Evolutionary conservation across 2,329 filamentous ascomycete genomes (phyloP), one percentile per base, ranked within the genome.

Genomic region (Epichloe amarillans): DNA sequence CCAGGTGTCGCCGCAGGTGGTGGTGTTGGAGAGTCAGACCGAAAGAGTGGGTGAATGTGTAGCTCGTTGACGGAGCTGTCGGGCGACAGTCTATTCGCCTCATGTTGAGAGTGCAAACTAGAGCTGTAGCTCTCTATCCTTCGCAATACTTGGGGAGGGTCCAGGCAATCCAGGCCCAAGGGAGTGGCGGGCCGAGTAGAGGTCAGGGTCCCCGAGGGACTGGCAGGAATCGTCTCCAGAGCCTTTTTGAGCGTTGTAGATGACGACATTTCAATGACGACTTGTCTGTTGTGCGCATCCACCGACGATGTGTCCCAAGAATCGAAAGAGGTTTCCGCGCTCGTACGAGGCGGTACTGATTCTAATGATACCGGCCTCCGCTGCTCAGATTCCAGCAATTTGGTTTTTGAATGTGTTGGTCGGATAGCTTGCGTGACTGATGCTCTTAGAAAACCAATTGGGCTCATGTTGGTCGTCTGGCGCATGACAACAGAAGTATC

Each of bases 21-120:
- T 7, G 84, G 83, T 1, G 72, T 75, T 0, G 83, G 83, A 40
- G 80, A 85, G 61, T 87, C 83, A 5, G 82, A 82, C 53, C 86
- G 76, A 69, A 90, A 89, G 3, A 90, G 73, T 8, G 86, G 86
- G 63, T 90, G 86, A 44, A 89, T 88, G 60, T 88, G 80, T 3
- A 80, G 73, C 62, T 89, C 83, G 58, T 73, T 69, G 56, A 68
- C 55, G 12, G 59, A 61, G 61, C 53, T 60, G 8, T 53, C 56
- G 17, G 56, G 49, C 14, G 59, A 57, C 26, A 53, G 45, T 19
- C 50, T 53, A 7, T 54, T 52, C 33, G 54, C 54, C 53, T 69
- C 64, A 19, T 64, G 63, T 7, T 61, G 59, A 35, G 59, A 61
- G 14, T 56, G 47, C 11, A 65, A 52, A 11, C 66, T 58, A 5